Conservation (phyloP, 768 basidiomycete genomes). For the Hericium alpestre region DNA sequence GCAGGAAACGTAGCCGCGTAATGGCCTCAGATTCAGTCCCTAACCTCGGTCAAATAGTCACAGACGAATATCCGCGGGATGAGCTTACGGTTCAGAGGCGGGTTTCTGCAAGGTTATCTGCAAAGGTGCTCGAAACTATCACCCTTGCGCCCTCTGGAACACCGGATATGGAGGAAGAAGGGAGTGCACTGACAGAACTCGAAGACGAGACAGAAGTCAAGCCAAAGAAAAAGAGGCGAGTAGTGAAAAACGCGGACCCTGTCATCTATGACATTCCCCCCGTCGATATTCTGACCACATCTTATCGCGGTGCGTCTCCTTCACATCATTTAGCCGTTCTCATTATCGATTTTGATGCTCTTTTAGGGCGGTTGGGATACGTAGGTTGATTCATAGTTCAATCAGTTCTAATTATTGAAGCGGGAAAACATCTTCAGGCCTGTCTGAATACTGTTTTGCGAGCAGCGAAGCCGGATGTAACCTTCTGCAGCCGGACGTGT, state of each 20-base stretch:
- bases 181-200: conserved; percentile 14
- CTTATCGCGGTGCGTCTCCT: conserved; percentile 53
- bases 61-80: no score
- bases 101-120: no score
- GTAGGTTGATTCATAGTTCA: not conserved
- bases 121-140: no score
- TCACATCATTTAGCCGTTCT: conserved; percentile 8
- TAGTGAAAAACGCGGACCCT: conserved; percentile 31
- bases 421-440: conserved; percentile 32
- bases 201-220: conserved; percentile 2
- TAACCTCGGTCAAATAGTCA: no score
- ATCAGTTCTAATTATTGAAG: not conserved
- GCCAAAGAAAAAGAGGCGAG: conserved; percentile 20
- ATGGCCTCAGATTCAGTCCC: no score
- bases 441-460: conserved; percentile 81
- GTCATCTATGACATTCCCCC: conserved; percentile 59
- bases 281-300: conserved; percentile 54
- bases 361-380: conserved; percentile 11
- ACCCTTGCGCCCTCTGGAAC: no score
- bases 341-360: not conserved
- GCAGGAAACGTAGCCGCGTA: no score
- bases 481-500: conserved; percentile 60
- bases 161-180: no score
- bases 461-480: conserved; percentile 51
- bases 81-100: no score